A percentile compares a stretch with the other conserved stretches of the same genome.
Evolutionary conservation across 192 early-diverging fungal species (phyloP).

Genomic region (Coemansia erecta): DNA sequence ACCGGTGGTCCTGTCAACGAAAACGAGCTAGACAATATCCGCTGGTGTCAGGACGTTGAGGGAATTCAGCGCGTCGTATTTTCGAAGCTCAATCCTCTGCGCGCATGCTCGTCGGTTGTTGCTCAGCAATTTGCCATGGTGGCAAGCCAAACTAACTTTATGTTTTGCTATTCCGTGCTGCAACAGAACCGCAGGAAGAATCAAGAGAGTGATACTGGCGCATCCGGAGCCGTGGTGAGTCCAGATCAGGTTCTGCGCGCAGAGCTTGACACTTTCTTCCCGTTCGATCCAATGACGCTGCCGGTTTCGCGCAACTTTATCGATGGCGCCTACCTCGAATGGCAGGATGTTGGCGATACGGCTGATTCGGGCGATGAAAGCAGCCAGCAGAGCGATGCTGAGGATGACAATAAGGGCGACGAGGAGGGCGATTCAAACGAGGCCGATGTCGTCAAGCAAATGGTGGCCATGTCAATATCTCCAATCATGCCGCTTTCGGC

Average conservation of each 20-base stretch:
- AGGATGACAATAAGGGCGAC: constrained; percentile 47
- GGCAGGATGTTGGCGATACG: constrained; percentile 61
- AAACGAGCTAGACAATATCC: constrained; percentile 31
- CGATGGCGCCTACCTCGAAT: constrained; percentile 73
- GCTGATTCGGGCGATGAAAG: constrained; percentile 56
- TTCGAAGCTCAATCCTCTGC: constrained; percentile 76
- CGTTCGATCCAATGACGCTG: constrained; percentile 88
- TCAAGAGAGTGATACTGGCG: constrained; percentile 3
- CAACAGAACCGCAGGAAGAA: constrained; percentile 57
- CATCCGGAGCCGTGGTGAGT: constrained; percentile 9
- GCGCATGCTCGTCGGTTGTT: constrained; percentile 71
- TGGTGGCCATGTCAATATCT: constrained; percentile 48
- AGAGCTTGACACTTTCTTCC: constrained; percentile 80
- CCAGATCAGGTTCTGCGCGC: constrained; percentile 32
- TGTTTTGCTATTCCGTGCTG: constrained; percentile 81
- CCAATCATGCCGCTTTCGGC: constrained; percentile 27
- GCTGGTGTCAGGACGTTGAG: constrained; percentile 64
- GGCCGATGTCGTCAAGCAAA: constrained; percentile 27
- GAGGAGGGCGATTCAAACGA: constrained; percentile 52
- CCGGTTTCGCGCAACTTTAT: constrained; percentile 68
- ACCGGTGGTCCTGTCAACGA: constrained; percentile 26
- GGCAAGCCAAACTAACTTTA: constrained; percentile 73
- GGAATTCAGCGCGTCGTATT: constrained; percentile 72
- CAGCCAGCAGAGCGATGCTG: constrained; percentile 57
- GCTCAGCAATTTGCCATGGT: constrained; percentile 86